Conservation (phyloP, 1,284 basidiomycete species). For the Spongiforma sp. region DNA sequence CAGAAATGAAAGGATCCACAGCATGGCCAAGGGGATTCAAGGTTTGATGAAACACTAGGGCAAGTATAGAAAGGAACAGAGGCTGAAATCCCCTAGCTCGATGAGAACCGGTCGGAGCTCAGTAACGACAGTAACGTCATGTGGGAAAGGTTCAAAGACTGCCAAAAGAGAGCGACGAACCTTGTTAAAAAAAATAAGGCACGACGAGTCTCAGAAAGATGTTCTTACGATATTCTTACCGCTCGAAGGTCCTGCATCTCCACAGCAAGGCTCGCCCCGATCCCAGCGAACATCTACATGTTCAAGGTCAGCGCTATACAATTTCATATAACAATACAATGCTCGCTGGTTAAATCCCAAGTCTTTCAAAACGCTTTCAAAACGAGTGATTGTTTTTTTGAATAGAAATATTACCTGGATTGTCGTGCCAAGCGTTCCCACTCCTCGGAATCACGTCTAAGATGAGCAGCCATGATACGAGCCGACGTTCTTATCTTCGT, state of each 20-base stretch:
- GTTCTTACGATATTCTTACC: constrained; percentile 42
- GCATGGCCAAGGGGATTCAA: constrained; percentile 47
- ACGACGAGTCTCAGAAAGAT: not conserved
- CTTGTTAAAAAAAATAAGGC: constrained; percentile 42
- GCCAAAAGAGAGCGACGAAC: constrained; percentile 79
- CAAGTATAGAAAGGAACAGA: constrained; percentile 39
- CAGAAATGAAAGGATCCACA: constrained; percentile 60
- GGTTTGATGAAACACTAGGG: constrained; percentile 54
- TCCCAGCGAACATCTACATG: constrained; percentile 94
- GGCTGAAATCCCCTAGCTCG: constrained; percentile 67
- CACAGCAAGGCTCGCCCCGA: constrained; percentile 81
- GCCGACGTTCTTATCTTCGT: constrained; percentile 22
- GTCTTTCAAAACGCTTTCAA: constrained; percentile 62
- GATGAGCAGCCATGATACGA: constrained; percentile 61
- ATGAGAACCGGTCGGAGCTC: constrained; percentile 71
- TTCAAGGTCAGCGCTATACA: constrained; percentile 77
- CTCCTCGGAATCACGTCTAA: constrained; percentile 83
- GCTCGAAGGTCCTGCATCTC: constrained; percentile 75
- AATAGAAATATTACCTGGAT: constrained; percentile 58
- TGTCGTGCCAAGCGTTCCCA: constrained; percentile 85
- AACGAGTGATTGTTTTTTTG: constrained; percentile 40
- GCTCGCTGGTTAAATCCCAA: constrained; percentile 83
- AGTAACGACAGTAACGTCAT: constrained; percentile 81
- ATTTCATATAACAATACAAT: constrained; percentile 90
- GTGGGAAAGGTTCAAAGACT: constrained; percentile 66